Percentiles rank a stretch among this genome's conserved stretches.
These are phyloP conservation scores for Yarrowia sp. DNA, from an alignment of 805 yeast species.

Conservation along the genomic window DNA sequence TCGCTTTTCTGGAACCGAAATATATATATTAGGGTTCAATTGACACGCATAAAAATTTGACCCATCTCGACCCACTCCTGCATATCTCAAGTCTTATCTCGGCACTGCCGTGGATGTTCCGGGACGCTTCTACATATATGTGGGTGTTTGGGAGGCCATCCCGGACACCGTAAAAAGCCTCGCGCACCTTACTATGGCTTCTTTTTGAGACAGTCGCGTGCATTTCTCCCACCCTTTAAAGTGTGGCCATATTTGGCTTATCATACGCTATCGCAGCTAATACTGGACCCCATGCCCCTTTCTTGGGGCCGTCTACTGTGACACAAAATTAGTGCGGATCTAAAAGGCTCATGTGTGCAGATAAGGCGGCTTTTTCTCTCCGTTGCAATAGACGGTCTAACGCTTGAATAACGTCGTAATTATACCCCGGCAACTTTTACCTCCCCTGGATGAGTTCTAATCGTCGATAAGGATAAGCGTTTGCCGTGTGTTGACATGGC, in stretches of 20 bases:
- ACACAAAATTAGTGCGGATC: not conserved
- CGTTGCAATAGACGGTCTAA: too few relatives aligned
- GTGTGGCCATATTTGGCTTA: conserved; percentile 13
- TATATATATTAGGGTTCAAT: conserved; percentile 19
- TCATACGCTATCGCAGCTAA: conserved; percentile 23
- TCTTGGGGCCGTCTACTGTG: not conserved
- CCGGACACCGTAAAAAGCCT: too few relatives aligned
- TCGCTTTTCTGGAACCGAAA: conserved; percentile 19
- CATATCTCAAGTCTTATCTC: conserved; percentile 22
- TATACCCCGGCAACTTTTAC: not conserved
- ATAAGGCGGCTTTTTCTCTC: not conserved
- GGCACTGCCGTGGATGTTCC: conserved; percentile 16
- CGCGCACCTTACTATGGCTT: too few relatives aligned
- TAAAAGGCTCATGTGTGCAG: not conserved
- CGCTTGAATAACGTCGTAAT: too few relatives aligned
- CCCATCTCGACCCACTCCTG: conserved; percentile 23
- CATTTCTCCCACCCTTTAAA: conserved; percentile 15
- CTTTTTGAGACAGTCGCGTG: not conserved
- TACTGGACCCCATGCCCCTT: not conserved
- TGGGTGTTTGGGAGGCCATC: not conserved
- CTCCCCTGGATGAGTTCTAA: not conserved
- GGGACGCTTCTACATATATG: not conserved
- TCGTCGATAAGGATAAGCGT: not conserved
- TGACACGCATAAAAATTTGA: conserved; percentile 23
- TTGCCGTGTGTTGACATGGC: not conserved